Base-by-base conservation (phyloP, 305 asterid species). In the Fraxinus dipetala region DNA sequence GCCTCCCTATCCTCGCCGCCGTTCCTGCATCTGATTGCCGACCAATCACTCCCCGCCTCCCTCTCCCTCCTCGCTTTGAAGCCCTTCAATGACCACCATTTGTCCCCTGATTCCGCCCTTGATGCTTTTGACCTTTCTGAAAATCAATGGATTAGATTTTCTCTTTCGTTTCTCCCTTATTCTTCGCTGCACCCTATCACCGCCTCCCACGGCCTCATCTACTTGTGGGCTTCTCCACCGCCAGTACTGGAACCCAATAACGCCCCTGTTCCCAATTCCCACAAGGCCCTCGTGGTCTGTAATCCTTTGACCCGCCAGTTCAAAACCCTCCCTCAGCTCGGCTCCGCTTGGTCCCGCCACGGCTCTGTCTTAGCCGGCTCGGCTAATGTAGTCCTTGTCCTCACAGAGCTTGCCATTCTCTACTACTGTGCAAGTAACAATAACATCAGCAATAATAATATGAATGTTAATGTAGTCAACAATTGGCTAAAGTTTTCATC, bases 341-440 rank as follows among this genome's bases (percentile, higher is more conserved):
- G 99, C 80, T 94, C 98, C 0, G 99, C 99, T 51, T 95, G 99
- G 99, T 95, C 97, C 24, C 94, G 94, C 84, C 98, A 95, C 40
- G 99, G 98, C 79, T 91, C 97, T 0, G 99, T 95, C 73, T 36
- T 95, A n/a, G 92, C 92, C 14, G 99, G 99, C 28, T 91, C 95
- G 16, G 86, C 87, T 0, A 86, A 84, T 78, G 88, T 87, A 11
- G 97, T 95, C 30, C 81, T 95, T 11, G 95, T 95, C n/a, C 93
- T 95, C 82, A 95, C 98, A 18, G 99, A 95, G 84, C 90, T 95
- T n/a, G 98, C 99, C 78, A 88, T 95, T 5, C 81, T 95, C 32
- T 95, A 95, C 75, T 95, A 89, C 2, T 87, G 93, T 2, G 87
- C 82, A 1, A 6, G 75, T 31, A 70, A 31, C 24, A 69, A 48